Percentiles rank a stretch among this genome's conserved stretches.
Conservation (phyloP, 495 filamentous ascomycete species). For the Xanthoparmelia taractica region DNA sequence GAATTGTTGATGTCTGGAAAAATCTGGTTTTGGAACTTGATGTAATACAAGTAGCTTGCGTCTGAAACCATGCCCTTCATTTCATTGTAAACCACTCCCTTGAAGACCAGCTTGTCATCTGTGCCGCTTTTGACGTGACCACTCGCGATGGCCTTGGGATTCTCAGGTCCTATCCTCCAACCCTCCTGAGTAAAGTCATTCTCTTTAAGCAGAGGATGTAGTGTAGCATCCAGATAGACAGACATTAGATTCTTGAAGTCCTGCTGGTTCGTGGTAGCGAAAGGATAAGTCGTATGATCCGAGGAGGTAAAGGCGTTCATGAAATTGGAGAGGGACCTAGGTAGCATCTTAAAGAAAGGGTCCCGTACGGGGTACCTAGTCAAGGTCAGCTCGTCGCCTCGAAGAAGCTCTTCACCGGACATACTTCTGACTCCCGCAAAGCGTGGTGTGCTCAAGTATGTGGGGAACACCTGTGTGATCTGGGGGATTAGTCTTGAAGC, state of each 20-base stretch:
- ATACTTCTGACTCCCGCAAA: slow-evolving; percentile 95
- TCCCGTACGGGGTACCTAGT: slow-evolving; percentile 86
- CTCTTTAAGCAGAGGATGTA: slow-evolving; percentile 77
- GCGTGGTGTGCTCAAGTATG: slow-evolving; percentile 92
- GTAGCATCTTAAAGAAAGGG: slow-evolving; percentile 99
- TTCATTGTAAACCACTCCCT: slow-evolving; percentile 98
- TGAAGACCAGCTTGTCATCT: slow-evolving; percentile 72
- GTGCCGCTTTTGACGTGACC: slow-evolving; percentile 34
- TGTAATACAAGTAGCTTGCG: slow-evolving; percentile 90
- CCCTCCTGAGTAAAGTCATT: slow-evolving; percentile 96
- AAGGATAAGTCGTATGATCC: slow-evolving; percentile 97
- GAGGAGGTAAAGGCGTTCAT: slow-evolving; percentile 98
- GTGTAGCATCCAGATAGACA: slow-evolving; percentile 90
- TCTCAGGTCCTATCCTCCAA: slow-evolving; percentile 90
- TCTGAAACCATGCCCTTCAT: slow-evolving; percentile 99
- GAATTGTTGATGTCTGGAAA: slow-evolving; percentile 92
- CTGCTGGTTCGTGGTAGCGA: slow-evolving; percentile 92
- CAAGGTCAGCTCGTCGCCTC: slow-evolving; percentile 23
- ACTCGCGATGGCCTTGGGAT: slow-evolving; percentile 51
- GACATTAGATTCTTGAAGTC: slow-evolving; percentile 95
- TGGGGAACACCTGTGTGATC: slow-evolving; percentile 95
- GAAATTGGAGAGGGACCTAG: slow-evolving; percentile 92
- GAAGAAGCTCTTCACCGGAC: slow-evolving; percentile 18
- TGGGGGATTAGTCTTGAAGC: slow-evolving; percentile 97
- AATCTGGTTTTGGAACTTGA: slow-evolving; percentile 87